phyloP scores from a whole-genome alignment of 2,329 filamentous ascomycete genomes.

The Penicillium sp. region DNA sequence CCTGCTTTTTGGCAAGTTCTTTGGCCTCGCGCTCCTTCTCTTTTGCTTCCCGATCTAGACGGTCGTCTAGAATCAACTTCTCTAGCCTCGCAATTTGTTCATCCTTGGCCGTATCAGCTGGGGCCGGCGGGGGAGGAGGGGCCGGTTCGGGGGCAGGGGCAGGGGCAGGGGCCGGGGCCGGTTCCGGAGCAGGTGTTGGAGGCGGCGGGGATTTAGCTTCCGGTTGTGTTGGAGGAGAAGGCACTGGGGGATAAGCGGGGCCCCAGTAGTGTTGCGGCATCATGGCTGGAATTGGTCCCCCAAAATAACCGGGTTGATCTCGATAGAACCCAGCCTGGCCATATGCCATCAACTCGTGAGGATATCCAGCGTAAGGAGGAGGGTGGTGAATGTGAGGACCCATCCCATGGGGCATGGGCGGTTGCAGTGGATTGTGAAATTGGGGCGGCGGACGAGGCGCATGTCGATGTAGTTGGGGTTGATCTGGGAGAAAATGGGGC shows the following conservation, averaged over 20 bases:
- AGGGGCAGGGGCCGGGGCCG: slow-evolving; percentile 20
- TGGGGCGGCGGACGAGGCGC: slow-evolving; percentile 27
- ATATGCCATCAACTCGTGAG: slow-evolving; percentile 43
- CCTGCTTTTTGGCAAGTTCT: slow-evolving; percentile 39
- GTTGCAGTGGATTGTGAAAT: slow-evolving; percentile 33
- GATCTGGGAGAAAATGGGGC: slow-evolving; percentile 26
- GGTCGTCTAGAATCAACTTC: slow-evolving; percentile 54
- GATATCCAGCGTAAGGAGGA: slow-evolving; percentile 32
- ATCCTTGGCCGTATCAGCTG: slow-evolving; percentile 53
- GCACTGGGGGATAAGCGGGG: slow-evolving; percentile 36
- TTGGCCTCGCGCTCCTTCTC: slow-evolving; percentile 21
- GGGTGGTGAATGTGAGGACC: slow-evolving; percentile 20
- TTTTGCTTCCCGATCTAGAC: slow-evolving; percentile 41
- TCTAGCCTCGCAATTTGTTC: slow-evolving; percentile 62
- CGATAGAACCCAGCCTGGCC: slow-evolving; percentile 32
- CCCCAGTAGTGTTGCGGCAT: slow-evolving; percentile 37
- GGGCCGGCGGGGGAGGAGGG: slow-evolving; percentile 17
- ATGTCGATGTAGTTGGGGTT: slow-evolving; percentile 31
- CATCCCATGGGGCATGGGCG: slow-evolving; percentile 32
- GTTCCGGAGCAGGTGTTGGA: slow-evolving; percentile 8
- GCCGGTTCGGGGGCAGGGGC: slow-evolving; percentile 8
- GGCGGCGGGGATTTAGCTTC: slow-evolving; percentile 29
- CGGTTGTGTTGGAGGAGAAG: slow-evolving; percentile 32
- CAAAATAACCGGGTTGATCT: slow-evolving; percentile 27
- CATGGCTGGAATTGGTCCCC: slow-evolving; percentile 37